Evolutionary conservation across 2,329 filamentous ascomycete genomes (phyloP).

Genomic region (Ramularia endophylla): DNA sequence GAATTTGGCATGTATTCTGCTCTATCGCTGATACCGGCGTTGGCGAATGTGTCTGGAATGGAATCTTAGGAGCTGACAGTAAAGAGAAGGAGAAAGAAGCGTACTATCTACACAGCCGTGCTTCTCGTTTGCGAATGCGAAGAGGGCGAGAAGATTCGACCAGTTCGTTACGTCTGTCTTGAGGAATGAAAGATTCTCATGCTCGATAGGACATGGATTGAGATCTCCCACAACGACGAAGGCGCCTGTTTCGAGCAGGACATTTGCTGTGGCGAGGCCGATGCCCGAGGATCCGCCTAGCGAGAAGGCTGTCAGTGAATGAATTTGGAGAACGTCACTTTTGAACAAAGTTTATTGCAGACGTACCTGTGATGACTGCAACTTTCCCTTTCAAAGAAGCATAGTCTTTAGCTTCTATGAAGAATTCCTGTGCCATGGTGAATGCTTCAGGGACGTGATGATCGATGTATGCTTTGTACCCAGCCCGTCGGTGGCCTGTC

Average conservation of each 20-base stretch:
- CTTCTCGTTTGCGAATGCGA: constrained; percentile 43
- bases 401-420: constrained; percentile 20
- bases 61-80: neutral
- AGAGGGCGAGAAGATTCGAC: constrained; percentile 46
- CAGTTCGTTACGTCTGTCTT: constrained; percentile 47
- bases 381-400: constrained; percentile 19
- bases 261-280: constrained; percentile 50
- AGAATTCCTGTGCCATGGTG: constrained; percentile 22
- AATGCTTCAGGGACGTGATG: no score
- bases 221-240: constrained; percentile 52
- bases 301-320: no score
- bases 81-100: neutral
- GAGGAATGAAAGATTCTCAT: constrained; percentile 35
- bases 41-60: constrained; percentile 40
- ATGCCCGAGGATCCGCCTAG: constrained; percentile 58
- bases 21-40: constrained; percentile 49
- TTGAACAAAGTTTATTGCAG: neutral
- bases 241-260: constrained; percentile 49
- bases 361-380: constrained; percentile 21
- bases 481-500: no score
- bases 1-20: constrained; percentile 32
- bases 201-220: constrained; percentile 34
- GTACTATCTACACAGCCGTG: constrained; percentile 39
- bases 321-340: no score
- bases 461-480: no score